Evolutionary conservation across 2,329 filamentous ascomycete species (phyloP).

Genomic region (Aspergillus persii): DNA sequence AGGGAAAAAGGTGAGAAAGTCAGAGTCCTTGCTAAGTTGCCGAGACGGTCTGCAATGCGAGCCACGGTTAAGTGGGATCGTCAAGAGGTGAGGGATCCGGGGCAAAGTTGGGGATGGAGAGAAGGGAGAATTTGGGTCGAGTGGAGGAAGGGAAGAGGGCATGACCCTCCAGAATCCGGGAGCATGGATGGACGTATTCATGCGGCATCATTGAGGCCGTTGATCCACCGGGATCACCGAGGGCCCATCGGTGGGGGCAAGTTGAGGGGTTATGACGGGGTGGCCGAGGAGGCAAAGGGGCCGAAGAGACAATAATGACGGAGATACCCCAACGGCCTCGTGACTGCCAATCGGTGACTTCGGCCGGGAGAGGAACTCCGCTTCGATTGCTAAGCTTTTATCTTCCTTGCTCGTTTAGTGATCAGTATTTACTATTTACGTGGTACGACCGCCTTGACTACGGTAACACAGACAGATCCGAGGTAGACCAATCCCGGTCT

Average conservation of each 20-base stretch:
- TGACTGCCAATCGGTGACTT: not conserved
- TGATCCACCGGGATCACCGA: not conserved
- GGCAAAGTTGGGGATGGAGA: not conserved
- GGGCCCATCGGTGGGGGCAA: no score
- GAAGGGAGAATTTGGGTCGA: not conserved
- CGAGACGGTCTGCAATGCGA: not conserved
- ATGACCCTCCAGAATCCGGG: no score
- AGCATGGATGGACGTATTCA: not conserved
- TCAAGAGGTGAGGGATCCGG: not conserved
- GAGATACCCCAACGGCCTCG: not conserved
- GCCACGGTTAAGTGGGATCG: not conserved
- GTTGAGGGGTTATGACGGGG: not conserved
- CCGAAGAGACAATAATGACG: not conserved
- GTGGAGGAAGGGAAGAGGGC: not conserved
- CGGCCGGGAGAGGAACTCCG: no score
- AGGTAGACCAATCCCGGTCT: constrained; percentile 1
- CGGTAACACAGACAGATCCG: no score
- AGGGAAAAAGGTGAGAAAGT: not conserved
- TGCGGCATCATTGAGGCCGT: no score
- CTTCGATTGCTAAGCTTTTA: no score
- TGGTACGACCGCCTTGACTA: no score
- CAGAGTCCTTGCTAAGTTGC: not conserved
- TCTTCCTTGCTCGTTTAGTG: no score
- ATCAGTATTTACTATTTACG: no score
- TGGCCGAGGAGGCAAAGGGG: not conserved